Conservation (phyloP, 179 eudicot species). For the Spinacia oleracea region DNA sequence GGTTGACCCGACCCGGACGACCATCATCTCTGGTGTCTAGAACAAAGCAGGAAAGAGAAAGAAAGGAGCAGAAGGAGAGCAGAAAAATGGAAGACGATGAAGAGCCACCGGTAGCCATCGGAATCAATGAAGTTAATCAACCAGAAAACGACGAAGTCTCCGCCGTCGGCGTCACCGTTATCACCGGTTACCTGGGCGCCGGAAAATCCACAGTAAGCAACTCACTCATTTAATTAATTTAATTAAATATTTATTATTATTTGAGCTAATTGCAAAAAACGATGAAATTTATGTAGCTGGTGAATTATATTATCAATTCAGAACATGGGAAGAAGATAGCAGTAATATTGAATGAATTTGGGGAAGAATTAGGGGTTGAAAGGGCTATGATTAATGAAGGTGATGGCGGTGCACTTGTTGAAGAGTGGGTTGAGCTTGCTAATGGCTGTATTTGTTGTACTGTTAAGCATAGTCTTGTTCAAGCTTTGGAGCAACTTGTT, state of each 20-base stretch:
- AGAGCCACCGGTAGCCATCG: conserved; percentile 74
- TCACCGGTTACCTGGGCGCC: conserved; percentile 94
- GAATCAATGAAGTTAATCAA: conserved; percentile 36
- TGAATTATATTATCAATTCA: conserved; percentile 73
- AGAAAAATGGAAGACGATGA: conserved; percentile 59
- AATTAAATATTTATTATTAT: not conserved
- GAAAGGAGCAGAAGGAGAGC: not conserved
- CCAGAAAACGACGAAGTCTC: conserved; percentile 34
- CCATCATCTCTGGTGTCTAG: no score
- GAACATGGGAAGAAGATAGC: conserved; percentile 94
- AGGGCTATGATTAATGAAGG: conserved; percentile 97
- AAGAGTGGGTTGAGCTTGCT: conserved; percentile 94
- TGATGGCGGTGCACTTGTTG: conserved; percentile 77
- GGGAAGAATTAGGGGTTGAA: conserved; percentile 93
- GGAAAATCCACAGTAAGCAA: conserved; percentile 82
- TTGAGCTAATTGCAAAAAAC: not conserved
- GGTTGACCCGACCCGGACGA: not conserved
- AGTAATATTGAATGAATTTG: conserved; percentile 90
- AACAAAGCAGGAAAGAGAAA: no score
- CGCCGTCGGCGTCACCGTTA: conserved; percentile 92
- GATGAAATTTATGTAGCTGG: conserved; percentile 50
- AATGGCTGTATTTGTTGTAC: conserved; percentile 96
- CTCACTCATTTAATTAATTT: not conserved
- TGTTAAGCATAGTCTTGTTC: conserved; percentile 91
- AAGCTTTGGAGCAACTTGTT: conserved; percentile 92